Evolutionary conservation across 1,139 yeast genomes (phyloP).

Genomic region (Pichia sp.): DNA sequence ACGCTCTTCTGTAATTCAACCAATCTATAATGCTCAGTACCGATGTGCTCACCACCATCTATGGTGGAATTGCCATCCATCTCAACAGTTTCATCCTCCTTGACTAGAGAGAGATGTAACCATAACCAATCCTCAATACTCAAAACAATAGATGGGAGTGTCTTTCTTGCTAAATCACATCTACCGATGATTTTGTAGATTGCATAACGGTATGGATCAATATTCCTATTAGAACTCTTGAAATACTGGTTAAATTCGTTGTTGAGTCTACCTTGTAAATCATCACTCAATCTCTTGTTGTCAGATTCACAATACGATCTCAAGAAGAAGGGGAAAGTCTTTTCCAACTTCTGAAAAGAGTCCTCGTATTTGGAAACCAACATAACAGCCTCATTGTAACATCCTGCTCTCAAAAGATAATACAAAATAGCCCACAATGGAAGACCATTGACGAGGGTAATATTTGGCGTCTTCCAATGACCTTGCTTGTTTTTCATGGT

Average conservation of each 20-base stretch:
- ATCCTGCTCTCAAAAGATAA: slow-evolving; percentile 79
- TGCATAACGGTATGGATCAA: slow-evolving; percentile 88
- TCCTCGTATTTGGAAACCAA: slow-evolving; percentile 44
- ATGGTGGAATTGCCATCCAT: too few species aligned
- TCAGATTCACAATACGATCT: slow-evolving; percentile 63
- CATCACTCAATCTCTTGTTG: slow-evolving; percentile 51
- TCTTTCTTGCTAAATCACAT: slow-evolving; percentile 72
- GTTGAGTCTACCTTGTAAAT: slow-evolving; percentile 62
- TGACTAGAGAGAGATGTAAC: slow-evolving; percentile 77
- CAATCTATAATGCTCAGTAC: slow-evolving; percentile 66
- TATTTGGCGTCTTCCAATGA: slow-evolving; percentile 42
- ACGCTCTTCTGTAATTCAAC: slow-evolving; percentile 68
- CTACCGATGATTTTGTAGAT: slow-evolving; percentile 89
- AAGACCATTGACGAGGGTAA: slow-evolving; percentile 65
- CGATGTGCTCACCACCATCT: slow-evolving; percentile 16
- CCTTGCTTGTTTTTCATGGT: slow-evolving; percentile 27
- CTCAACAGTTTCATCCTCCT: slow-evolving; percentile 50
- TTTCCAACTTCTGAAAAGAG: slow-evolving; percentile 74
- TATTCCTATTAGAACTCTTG: slow-evolving; percentile 49
- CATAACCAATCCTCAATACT: slow-evolving; percentile 97
- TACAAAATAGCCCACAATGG: slow-evolving; percentile 93
- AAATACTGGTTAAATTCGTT: slow-evolving; percentile 83
- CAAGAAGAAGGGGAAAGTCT: slow-evolving; percentile 74
- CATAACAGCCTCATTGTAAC: slow-evolving; percentile 67
- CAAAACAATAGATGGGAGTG: slow-evolving; percentile 68